Percentiles rank a stretch among this genome's conserved stretches.
These are phyloP conservation scores for Colletotrichum truncatum DNA, from an alignment of 2,329 filamentous ascomycete genomes.

Conservation along the genomic window DNA sequence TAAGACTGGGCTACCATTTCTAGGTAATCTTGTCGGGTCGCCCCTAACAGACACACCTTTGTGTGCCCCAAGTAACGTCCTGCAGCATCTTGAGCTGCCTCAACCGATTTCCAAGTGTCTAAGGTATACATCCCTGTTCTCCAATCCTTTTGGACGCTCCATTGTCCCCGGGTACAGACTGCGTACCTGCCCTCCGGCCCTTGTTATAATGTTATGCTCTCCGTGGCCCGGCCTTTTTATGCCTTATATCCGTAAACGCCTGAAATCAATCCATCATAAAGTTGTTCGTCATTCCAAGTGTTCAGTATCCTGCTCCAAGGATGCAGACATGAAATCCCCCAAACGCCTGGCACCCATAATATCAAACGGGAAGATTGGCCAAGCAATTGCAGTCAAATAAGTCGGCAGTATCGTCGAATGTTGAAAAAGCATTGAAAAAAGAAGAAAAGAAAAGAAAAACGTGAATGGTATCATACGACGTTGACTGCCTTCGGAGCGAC, in stretches of 20 bases:
- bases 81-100: not conserved
- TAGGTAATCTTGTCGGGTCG: not conserved
- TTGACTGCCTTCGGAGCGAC: slow-evolving; percentile 1
- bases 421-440: not conserved
- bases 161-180: not conserved
- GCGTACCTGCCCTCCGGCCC: not conserved
- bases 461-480: slow-evolving; percentile 19
- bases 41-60: not conserved
- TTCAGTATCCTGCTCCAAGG: slow-evolving; percentile 9
- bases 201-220: not conserved
- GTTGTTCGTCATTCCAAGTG: slow-evolving; percentile 21
- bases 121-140: not conserved
- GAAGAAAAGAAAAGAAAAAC: not conserved
- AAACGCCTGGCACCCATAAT: slow-evolving; percentile 16
- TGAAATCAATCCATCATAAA: slow-evolving; percentile 19
- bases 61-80: not conserved
- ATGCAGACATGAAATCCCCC: not conserved
- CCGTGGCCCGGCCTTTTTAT: not conserved
- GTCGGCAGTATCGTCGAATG: not conserved
- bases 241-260: slow-evolving; percentile 23
- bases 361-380: not conserved
- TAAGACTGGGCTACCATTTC: not conserved
- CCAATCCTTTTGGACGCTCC: not conserved
- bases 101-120: not conserved
- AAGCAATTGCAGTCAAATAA: not conserved